phyloP scores from a whole-genome alignment of 73 alveolate species.

The Tetrahymena thermophila region DNA sequence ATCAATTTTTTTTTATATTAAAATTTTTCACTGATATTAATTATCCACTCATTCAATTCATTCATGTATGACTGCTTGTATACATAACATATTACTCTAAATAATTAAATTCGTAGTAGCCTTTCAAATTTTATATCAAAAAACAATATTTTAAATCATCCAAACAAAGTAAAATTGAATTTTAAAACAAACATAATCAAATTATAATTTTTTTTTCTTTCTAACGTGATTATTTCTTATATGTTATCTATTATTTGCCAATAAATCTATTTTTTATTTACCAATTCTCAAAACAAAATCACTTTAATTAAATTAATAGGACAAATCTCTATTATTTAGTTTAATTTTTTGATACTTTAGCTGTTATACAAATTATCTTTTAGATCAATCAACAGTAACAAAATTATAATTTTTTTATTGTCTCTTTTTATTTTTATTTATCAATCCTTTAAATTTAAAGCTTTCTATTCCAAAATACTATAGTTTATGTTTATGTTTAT shows the following conservation, averaged over 20 bases:
- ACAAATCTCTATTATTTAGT: not conserved
- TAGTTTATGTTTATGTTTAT: no score
- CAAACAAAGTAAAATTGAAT: not conserved
- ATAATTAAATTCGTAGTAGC: not conserved
- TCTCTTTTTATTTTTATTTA: no score
- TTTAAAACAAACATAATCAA: not conserved
- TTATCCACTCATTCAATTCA: not conserved
- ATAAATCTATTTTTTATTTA: not conserved
- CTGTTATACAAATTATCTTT: not conserved
- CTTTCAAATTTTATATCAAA: not conserved
- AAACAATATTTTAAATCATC: not conserved
- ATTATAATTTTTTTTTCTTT: not conserved
- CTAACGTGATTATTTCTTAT: not conserved
- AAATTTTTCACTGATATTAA: not conserved
- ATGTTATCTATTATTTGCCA: not conserved
- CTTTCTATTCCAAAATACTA: not conserved
- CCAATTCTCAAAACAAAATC: not conserved
- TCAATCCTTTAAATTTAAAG: no score
- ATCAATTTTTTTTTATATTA: not conserved
- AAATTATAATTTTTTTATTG: no score
- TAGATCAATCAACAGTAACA: not conserved
- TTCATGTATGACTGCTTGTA: not conserved
- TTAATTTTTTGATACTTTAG: no score
- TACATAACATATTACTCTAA: not conserved
- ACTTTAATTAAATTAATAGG: not conserved